Conservation (phyloP, 306 rosid genomes). For the Potentilla sterilis region DNA sequence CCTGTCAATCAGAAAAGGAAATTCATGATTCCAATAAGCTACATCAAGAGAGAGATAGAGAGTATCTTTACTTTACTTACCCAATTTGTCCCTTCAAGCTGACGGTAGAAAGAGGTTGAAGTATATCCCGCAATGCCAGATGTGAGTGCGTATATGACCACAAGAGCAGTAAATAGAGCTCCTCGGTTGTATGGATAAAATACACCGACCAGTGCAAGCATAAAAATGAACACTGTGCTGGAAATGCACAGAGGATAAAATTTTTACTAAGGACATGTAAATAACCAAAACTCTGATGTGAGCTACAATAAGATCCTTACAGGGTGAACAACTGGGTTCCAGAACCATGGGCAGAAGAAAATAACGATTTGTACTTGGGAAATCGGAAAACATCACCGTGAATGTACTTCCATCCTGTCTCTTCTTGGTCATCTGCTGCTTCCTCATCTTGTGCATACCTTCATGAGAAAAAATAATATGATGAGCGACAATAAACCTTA, state of each 20-base stretch:
- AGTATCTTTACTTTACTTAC: conserved; percentile 31
- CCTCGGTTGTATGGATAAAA: conserved; percentile 97
- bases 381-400: conserved; percentile 97
- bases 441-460: conserved; percentile 99
- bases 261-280: conserved; percentile 12
- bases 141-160: conserved; percentile 91
- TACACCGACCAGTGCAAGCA: conserved; percentile 90
- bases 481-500: conserved; percentile 13
- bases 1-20: conserved; percentile 53
- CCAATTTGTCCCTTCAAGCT: conserved; percentile 93
- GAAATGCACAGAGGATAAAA: conserved; percentile 30
- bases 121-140: conserved; percentile 96
- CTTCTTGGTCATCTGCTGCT: conserved; percentile 98
- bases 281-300: not conserved
- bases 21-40: conserved; percentile 15
- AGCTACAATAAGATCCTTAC: conserved; percentile 48
- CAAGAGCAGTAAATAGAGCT: conserved; percentile 90
- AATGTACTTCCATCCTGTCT: conserved; percentile 97
- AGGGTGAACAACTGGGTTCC: conserved; percentile 91
- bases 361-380: conserved; percentile 76
- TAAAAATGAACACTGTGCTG: conserved; percentile 91
- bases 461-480: conserved; percentile 1
- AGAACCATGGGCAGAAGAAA: conserved; percentile 95
- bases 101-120: conserved; percentile 87
- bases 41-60: conserved; percentile 1